Evolutionary conservation across 257 asterid species (phyloP).

Genomic region (Fraxinus cuspidata): DNA sequence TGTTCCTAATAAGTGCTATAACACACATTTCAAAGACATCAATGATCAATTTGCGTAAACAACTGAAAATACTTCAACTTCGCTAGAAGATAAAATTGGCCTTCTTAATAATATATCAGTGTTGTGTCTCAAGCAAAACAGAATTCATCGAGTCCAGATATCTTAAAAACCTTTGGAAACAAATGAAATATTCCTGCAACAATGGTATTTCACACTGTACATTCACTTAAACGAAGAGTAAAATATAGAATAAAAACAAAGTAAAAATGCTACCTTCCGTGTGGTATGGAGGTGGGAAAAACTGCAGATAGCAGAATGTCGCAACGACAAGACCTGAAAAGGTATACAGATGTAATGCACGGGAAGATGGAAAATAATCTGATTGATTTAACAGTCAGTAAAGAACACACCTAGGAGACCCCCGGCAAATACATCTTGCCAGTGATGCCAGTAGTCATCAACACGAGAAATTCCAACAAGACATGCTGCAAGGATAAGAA

Average conservation of each 20-base stretch:
- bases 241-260: background rate
- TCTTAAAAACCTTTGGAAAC: background rate
- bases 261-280: constrained; percentile 33
- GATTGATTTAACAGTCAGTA: background rate
- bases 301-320: constrained; percentile 51
- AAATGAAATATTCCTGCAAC: no score
- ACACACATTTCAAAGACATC: background rate
- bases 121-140: background rate
- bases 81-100: background rate
- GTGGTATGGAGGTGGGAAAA: constrained; percentile 56
- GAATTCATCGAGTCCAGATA: background rate
- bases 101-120: no score
- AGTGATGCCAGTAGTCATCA: constrained; percentile 55
- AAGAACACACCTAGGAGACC: constrained; percentile 34
- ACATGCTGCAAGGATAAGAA: constrained; percentile 44
- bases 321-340: constrained; percentile 48
- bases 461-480: constrained; percentile 52
- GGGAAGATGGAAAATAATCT: background rate
- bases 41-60: no score
- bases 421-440: constrained; percentile 53
- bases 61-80: no score
- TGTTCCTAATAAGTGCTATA: background rate
- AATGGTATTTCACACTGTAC: background rate
- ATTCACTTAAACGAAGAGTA: background rate
- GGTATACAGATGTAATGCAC: background rate